Evolutionary conservation across 805 yeast species (phyloP).

Genomic region (Wickerhamomyces hampshirensis): DNA sequence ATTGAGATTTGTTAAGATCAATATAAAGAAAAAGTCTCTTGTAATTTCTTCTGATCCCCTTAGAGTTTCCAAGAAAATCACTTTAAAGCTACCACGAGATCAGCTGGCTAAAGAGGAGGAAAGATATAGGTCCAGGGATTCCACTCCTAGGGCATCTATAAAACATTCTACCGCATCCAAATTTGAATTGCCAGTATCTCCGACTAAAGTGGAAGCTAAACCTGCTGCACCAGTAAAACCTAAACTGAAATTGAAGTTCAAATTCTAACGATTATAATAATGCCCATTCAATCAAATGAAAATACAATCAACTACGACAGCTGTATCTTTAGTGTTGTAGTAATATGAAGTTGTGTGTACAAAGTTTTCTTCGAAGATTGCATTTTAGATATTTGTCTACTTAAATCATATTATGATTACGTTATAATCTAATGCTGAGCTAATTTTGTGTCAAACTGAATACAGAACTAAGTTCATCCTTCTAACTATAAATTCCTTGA

Average conservation of each 20-base stretch:
- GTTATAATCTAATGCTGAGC: too few species aligned
- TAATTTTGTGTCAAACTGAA: not conserved
- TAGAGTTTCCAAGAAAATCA: slow-evolving; percentile 12
- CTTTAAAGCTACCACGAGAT: slow-evolving; percentile 5
- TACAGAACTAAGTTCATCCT: not conserved
- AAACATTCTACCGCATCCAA: not conserved
- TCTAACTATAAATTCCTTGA: slow-evolving; percentile 82
- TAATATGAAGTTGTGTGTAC: too few species aligned
- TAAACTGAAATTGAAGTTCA: slow-evolving; percentile 15
- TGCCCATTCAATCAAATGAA: too few species aligned
- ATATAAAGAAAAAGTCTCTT: slow-evolving; percentile 30
- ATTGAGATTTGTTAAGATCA: slow-evolving; percentile 39
- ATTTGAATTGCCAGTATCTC: not conserved
- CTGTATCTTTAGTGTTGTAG: too few species aligned
- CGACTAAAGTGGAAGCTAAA: not conserved
- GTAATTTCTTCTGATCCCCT: slow-evolving; percentile 41
- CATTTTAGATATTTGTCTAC: too few species aligned
- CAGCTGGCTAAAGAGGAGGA: slow-evolving; percentile 2
- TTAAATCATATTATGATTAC: too few species aligned
- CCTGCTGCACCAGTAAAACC: slow-evolving; percentile 2
- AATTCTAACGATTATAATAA: slow-evolving; percentile 4
- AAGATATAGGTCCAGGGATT: not conserved
- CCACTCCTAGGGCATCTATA: not conserved
- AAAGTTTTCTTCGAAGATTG: too few species aligned
- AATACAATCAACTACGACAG: too few species aligned